phyloP scores from a whole-genome alignment of 2,329 filamentous ascomycete genomes.

The Paramyrothecium roridum region DNA sequence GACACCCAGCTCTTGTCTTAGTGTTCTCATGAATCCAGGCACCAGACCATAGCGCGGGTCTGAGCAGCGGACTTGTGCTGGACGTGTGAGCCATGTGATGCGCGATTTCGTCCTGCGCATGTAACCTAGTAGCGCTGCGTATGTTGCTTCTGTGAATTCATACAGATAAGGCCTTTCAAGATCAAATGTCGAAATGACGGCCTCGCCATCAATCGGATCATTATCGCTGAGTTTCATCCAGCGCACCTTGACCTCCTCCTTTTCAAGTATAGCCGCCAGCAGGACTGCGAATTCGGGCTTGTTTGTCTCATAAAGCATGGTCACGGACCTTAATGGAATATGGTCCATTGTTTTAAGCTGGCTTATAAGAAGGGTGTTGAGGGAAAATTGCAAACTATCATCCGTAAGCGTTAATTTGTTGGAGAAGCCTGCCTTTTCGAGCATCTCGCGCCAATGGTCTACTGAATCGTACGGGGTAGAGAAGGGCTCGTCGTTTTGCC shows the following conservation, averaged over 20 bases:
- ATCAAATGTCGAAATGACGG: slow-evolving; percentile 12
- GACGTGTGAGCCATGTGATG: neutral
- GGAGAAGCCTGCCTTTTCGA: neutral
- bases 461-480: neutral
- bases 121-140: slow-evolving; percentile 11
- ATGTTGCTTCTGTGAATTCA: slow-evolving; percentile 5
- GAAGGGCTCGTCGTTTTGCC: neutral
- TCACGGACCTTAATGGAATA: neutral
- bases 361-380: neutral
- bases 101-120: slow-evolving; percentile 7
- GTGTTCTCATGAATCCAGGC: neutral
- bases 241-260: neutral
- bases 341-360: neutral
- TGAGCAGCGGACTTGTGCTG: neutral
- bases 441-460: neutral
- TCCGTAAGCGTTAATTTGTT: neutral
- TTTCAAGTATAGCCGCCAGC: slow-evolving; percentile 1
- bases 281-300: slow-evolving; percentile 4
- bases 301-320: slow-evolving; percentile 1
- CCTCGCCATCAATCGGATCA: neutral
- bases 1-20: neutral
- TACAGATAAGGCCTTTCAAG: slow-evolving; percentile 11
- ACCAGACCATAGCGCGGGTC: neutral
- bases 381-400: neutral
- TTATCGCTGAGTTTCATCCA: slow-evolving; percentile 2